Evolutionary conservation across 163 green algal species (phyloP).

Genomic region (Prototheca stagnorum): DNA sequence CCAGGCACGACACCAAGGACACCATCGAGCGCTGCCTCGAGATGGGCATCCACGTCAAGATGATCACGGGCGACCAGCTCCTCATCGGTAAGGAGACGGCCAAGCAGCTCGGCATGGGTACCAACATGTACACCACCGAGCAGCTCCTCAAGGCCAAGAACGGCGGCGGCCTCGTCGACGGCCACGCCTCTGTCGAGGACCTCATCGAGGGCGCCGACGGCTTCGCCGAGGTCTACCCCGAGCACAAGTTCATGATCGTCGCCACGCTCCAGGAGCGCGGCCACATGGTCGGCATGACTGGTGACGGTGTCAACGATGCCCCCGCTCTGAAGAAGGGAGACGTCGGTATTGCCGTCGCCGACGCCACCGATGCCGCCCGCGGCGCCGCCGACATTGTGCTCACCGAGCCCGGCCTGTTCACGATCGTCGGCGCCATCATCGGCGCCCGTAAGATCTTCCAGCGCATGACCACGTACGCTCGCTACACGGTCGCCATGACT

Average conservation of each 20-base stretch:
- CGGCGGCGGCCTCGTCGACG: slow-evolving; percentile 31
- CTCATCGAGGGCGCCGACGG: slow-evolving; percentile 77
- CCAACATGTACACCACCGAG: slow-evolving; percentile 69
- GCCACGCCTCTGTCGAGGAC: slow-evolving; percentile 36
- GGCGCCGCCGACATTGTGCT: slow-evolving; percentile 87
- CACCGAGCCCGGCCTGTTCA: slow-evolving; percentile 67
- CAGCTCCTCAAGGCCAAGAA: slow-evolving; percentile 46
- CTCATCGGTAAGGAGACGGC: slow-evolving; percentile 72
- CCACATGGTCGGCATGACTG: slow-evolving; percentile 76
- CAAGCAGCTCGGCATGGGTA: slow-evolving; percentile 73
- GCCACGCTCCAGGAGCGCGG: slow-evolving; percentile 45
- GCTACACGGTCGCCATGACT: slow-evolving; percentile 78
- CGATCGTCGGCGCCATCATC: slow-evolving; percentile 75
- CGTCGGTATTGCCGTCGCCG: slow-evolving; percentile 84
- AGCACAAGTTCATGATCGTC: slow-evolving; percentile 84
- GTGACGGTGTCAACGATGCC: slow-evolving; percentile 83
- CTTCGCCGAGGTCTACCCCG: slow-evolving; percentile 89
- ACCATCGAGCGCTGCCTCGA: slow-evolving; percentile 53
- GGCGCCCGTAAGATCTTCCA: slow-evolving; percentile 88
- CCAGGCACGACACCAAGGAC: slow-evolving; percentile 66
- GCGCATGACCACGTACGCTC: slow-evolving; percentile 58
- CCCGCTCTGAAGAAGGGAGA: slow-evolving; percentile 81
- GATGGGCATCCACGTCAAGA: slow-evolving; percentile 72
- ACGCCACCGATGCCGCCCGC: slow-evolving; percentile 77
- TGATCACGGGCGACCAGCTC: slow-evolving; percentile 68